Evolutionary conservation across 768 basidiomycete species (phyloP), one percentile per base, ranked within the genome.

Genomic region (Pisolithus microcarpus): DNA sequence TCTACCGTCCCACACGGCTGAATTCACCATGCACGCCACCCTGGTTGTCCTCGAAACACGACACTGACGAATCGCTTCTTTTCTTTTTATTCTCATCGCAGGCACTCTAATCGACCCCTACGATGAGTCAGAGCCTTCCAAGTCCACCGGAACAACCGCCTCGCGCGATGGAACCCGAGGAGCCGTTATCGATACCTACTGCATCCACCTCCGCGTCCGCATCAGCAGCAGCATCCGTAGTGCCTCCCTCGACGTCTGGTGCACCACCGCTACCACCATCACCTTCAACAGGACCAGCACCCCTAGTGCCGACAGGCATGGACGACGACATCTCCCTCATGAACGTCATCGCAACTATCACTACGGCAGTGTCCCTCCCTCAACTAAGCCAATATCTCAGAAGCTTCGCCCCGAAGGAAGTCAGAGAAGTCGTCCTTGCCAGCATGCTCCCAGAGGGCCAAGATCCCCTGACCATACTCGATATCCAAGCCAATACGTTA

Each of bases 381-480:
- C 64, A 69, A 0, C 59, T 82, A 36, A 75, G 75, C 54, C 66
- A 74, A 48, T 68, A 71, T 2, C 63, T 84, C 18, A 74, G 73
- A 55, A 70, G 58, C 44, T 70, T 71, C 13, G 69, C 78, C 7
- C 70, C 79, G 6, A 82, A 76, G 52, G 86, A 89, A 28, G 68
- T 77, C 26, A 69, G 78, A 28, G 84, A 86, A 19, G 61, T 71
- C 15, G 70, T 83, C 44, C 71, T 87, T 4, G 73, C 80, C 5
- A 75, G 78, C 54, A 53, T 72, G 10, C 61, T 87, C 7, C 62
- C 75, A 0, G 73, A 75, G 43, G 86, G 82, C 4, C 77, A 82
- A 56, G 88, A 91, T 64, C 89, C 89, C 8, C 60, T 91, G 46
- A 50, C 67, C 3, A 62, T 84, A 8, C 66, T 91, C 34, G 76